These are phyloP conservation scores for Colletotrichum aenigma DNA, from an alignment of 2,329 filamentous ascomycete genomes.

Conservation along the genomic window DNA sequence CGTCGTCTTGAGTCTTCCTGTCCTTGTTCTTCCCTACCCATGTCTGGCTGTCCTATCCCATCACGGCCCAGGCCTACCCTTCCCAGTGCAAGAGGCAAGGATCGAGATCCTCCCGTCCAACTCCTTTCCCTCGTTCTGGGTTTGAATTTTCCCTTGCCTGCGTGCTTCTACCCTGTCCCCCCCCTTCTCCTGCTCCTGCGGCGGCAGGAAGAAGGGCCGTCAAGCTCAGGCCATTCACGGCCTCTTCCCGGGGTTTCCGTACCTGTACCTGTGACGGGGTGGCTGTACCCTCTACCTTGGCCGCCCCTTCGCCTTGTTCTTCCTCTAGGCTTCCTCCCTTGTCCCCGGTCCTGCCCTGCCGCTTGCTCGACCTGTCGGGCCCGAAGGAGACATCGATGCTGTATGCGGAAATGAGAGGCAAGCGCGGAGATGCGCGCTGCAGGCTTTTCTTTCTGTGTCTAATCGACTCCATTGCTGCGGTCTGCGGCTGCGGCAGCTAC, in stretches of 20 bases:
- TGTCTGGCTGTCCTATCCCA: neutral
- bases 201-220: neutral
- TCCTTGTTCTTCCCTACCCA: neutral
- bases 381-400: neutral
- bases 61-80: neutral
- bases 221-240: neutral
- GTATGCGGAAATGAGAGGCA: neutral
- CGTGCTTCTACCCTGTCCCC: neutral
- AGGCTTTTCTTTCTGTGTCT: neutral
- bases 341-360: neutral
- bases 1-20: neutral
- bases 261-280: neutral
- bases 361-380: neutral
- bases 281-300: neutral
- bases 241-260: neutral
- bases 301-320: neutral
- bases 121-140: slow-evolving; percentile 4
- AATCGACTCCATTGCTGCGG: neutral
- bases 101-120: slow-evolving; percentile 14
- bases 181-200: neutral
- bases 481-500: neutral
- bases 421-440: neutral
- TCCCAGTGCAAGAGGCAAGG: neutral
- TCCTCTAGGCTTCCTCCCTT: neutral
- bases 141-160: neutral